Evolutionary conservation across 2,329 filamentous ascomycete genomes (phyloP).

Genomic region (Dothistroma septosporum): DNA sequence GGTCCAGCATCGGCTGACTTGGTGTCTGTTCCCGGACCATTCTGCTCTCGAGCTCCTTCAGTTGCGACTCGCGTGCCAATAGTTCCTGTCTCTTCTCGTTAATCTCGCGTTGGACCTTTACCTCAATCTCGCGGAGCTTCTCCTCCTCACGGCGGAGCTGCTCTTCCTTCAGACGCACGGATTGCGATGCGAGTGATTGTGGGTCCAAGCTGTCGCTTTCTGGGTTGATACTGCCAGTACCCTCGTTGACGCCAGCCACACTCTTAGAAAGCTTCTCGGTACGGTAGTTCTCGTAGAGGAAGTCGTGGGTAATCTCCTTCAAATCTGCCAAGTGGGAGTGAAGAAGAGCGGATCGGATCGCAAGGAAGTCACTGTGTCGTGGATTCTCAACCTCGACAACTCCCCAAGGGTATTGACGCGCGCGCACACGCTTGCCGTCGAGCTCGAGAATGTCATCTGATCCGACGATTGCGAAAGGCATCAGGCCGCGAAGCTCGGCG

Average conservation of each 20-base stretch:
- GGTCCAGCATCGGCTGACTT: slow-evolving; percentile 18
- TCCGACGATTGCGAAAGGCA: slow-evolving; percentile 98
- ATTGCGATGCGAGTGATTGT: slow-evolving; percentile 93
- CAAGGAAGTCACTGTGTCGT: slow-evolving; percentile 96
- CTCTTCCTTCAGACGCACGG: slow-evolving; percentile 98
- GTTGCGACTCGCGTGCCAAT: slow-evolving; percentile 92
- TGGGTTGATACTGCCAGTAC: slow-evolving; percentile 38
- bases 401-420: slow-evolving; percentile 98
- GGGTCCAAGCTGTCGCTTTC: slow-evolving; percentile 75
- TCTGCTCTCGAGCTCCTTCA: slow-evolving; percentile 96
- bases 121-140: slow-evolving; percentile 98
- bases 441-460: slow-evolving; percentile 95
- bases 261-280: slow-evolving; percentile 99
- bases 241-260: slow-evolving; percentile 68
- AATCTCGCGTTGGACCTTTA: slow-evolving; percentile 99
- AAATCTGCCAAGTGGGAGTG: slow-evolving; percentile 97
- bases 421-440: slow-evolving; percentile 84
- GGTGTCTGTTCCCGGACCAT: slow-evolving; percentile 65
- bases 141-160: slow-evolving; percentile 98
- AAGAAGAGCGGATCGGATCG: slow-evolving; percentile 90
- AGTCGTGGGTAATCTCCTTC: slow-evolving; percentile 99
- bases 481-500: slow-evolving; percentile 90
- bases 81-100: slow-evolving; percentile 99
- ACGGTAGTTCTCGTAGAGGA: slow-evolving; percentile 99
- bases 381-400: slow-evolving; percentile 99